Evolutionary conservation across 352 stramenopile genomes (phyloP).

Genomic region (Phytophthora cactorum): DNA sequence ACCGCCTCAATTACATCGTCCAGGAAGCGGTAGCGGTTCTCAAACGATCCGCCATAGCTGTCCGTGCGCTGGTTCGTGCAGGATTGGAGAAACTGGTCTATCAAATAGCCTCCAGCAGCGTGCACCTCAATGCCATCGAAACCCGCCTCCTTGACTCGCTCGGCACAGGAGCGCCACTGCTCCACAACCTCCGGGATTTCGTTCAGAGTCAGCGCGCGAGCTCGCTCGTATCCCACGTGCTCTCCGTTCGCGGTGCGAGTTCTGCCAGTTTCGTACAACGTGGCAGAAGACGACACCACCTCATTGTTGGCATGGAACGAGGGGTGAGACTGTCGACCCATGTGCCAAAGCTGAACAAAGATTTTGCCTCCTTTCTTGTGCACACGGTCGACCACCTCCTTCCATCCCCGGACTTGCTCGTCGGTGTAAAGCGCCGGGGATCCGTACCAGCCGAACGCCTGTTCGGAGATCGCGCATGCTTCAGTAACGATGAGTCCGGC

Average conservation of each 20-base stretch:
- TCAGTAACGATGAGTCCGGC: constrained; percentile 60
- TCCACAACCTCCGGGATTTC: constrained; percentile 62
- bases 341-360: constrained; percentile 87
- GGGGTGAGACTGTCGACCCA: constrained; percentile 65
- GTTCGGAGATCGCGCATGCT: constrained; percentile 39
- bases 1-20: constrained; percentile 64
- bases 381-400: constrained; percentile 59
- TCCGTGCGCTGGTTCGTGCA: constrained; percentile 78
- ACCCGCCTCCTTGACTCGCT: constrained; percentile 74
- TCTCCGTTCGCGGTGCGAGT: constrained; percentile 34
- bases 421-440: constrained; percentile 49
- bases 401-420: constrained; percentile 49
- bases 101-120: constrained; percentile 87
- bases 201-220: constrained; percentile 31
- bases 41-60: constrained; percentile 78
- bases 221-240: constrained; percentile 21
- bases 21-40: constrained; percentile 79
- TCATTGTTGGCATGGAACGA: constrained; percentile 54
- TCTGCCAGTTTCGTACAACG: constrained; percentile 20
- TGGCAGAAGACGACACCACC: constrained; percentile 50
- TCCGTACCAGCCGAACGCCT: constrained; percentile 38
- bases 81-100: constrained; percentile 67
- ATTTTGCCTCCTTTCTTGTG: constrained; percentile 81
- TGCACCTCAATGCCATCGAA: constrained; percentile 62
- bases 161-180: constrained; percentile 72